These are phyloP conservation scores for Ascosphaera aggregata DNA, from an alignment of 2,329 filamentous ascomycete genomes.

Conservation along the genomic window DNA sequence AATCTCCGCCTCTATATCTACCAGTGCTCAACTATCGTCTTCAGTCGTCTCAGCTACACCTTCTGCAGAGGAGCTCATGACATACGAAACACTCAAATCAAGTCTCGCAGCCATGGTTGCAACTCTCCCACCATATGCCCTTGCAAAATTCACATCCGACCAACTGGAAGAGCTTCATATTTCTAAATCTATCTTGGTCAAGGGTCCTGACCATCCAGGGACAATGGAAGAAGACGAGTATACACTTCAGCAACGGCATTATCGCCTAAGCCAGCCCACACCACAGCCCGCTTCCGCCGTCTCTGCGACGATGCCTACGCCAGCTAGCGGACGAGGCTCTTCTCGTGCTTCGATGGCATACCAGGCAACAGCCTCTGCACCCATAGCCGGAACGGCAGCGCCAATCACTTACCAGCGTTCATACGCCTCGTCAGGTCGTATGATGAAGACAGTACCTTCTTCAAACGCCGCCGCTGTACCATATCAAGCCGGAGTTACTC, in stretches of 20 bases:
- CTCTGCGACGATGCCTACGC: no score
- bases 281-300: neutral
- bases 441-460: no score
- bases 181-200: constrained; percentile 52
- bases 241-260: constrained; percentile 25
- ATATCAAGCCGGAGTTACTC: no score
- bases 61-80: constrained; percentile 29
- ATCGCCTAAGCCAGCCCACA: neutral
- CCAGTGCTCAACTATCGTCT: constrained; percentile 1
- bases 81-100: constrained; percentile 51
- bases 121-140: constrained; percentile 58
- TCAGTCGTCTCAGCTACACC: constrained; percentile 26
- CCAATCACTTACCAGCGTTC: neutral
- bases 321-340: neutral
- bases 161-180: constrained; percentile 65
- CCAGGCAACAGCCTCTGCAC: neutral
- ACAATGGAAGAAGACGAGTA: constrained; percentile 66
- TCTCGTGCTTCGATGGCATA: neutral
- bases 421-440: neutral
- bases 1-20: constrained; percentile 8
- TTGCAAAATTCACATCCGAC: constrained; percentile 68
- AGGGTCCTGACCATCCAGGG: constrained; percentile 49
- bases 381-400: no score
- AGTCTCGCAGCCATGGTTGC: constrained; percentile 53
- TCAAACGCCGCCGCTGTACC: no score